Evolutionary conservation across 768 basidiomycete genomes (phyloP).

Genomic region (Tulasnella sp.): DNA sequence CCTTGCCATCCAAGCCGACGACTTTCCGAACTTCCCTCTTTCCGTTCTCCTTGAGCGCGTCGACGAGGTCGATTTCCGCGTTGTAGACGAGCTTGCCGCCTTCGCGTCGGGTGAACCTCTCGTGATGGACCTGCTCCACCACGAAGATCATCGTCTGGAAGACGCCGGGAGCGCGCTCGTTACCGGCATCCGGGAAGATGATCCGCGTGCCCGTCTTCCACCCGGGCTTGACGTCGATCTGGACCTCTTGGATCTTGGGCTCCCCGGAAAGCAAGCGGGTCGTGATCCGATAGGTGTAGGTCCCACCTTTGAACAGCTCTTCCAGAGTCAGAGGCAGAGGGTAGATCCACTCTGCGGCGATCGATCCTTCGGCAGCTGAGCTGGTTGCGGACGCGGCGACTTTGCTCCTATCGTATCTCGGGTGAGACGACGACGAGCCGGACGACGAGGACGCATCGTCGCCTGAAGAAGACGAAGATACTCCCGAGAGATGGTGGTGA

Average conservation of each 20-base stretch:
- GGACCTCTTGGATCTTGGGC: constrained; percentile 53
- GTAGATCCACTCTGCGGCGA: constrained; percentile 62
- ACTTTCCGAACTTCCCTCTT: constrained; percentile 44
- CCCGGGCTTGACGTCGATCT: constrained; percentile 63
- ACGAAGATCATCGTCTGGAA: constrained; percentile 71
- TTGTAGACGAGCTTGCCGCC: constrained; percentile 61
- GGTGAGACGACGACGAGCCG: neutral
- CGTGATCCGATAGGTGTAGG: constrained; percentile 62
- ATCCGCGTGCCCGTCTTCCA: constrained; percentile 65
- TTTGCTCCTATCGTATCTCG: constrained; percentile 7
- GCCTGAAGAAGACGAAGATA: constrained; percentile 18
- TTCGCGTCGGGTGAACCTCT: constrained; percentile 56
- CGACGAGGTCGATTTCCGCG: constrained; percentile 60
- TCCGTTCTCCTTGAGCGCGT: constrained; percentile 48
- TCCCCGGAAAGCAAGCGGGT: constrained; percentile 55
- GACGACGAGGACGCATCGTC: constrained; percentile 27
- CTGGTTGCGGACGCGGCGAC: neutral
- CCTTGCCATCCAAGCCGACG: constrained; percentile 61
- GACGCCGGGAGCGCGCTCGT: constrained; percentile 59
- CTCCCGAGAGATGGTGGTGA: constrained; percentile 15
- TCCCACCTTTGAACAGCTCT: constrained; percentile 61
- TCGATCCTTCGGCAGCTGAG: neutral
- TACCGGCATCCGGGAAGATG: constrained; percentile 61
- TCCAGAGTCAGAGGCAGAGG: constrained; percentile 63
- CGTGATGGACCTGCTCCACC: constrained; percentile 61